These are phyloP conservation scores for Yarrowia divulgata DNA, from an alignment of 805 yeast species.

Conservation along the genomic window DNA sequence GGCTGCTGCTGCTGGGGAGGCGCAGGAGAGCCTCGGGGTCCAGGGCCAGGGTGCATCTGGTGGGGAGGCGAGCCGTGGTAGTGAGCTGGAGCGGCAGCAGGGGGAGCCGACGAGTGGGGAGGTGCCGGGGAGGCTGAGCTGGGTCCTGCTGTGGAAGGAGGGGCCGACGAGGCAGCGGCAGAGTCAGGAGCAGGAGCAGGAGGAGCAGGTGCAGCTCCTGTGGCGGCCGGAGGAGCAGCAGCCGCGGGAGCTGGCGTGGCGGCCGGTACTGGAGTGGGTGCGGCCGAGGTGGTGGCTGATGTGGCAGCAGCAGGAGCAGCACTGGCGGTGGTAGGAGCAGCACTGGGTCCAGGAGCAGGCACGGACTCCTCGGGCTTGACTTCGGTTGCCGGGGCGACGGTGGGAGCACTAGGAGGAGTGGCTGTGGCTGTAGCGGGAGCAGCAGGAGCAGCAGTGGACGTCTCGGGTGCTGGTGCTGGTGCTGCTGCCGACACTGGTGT, in stretches of 20 bases:
- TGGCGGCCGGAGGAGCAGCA: background rate
- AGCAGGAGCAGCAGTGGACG: background rate
- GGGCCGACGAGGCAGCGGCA: background rate
- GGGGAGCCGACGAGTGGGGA: conserved; percentile 37
- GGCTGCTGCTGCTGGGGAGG: conserved; percentile 17
- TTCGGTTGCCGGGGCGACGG: background rate
- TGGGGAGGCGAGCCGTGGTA: conserved; percentile 40
- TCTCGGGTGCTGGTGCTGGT: background rate
- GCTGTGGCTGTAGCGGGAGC: background rate
- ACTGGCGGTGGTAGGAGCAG: no score
- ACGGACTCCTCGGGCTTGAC: conserved; percentile 22
- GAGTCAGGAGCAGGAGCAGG: conserved; percentile 28
- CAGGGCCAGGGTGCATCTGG: conserved; percentile 14
- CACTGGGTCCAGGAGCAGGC: conserved; percentile 15
- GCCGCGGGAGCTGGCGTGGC: background rate
- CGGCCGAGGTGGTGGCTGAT: background rate
- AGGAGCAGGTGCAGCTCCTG: background rate
- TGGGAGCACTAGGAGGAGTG: background rate
- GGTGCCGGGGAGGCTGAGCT: conserved; percentile 40
- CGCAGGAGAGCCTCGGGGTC: conserved; percentile 40
- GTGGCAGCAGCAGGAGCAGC: background rate
- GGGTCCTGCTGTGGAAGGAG: background rate
- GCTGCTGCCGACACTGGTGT: background rate
- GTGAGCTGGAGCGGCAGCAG: conserved; percentile 39
- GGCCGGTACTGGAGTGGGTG: conserved; percentile 16